Base-by-base conservation (phyloP, 768 basidiomycete species). In the Suillus lakei region DNA sequence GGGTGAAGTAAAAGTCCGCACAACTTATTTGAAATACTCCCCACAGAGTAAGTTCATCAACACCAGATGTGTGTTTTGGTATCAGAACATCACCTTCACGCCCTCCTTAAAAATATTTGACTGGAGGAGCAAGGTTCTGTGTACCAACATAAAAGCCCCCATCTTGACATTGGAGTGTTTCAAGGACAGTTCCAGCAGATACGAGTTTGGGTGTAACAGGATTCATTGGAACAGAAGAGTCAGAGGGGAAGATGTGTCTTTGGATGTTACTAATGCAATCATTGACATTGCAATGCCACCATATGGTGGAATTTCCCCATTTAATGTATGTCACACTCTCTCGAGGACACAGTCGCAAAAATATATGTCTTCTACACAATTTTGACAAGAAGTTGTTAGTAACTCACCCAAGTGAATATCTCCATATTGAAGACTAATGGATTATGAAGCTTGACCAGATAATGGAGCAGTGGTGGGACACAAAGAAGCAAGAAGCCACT, bases 271-370 rank as follows among this genome's bases (percentile, higher is more conserved):
- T n/a, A n/a, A n/a, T n/a, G n/a, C n/a, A n/a, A 48, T 48, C 12
- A 26, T 43, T 1, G 7, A 43, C 16, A 43, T 60, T n/a, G n/a
- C 58, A 15, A 64, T 61, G 54, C 78, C 77, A 8, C 81, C 78
- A 2, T 58, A 67, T 5, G 76, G 76, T 28, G 54, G 39, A 3
- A 69, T 81, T n/a, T 75, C 68, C 1, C 65, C 73, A 1, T 82
- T 82, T 73, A 82, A 61, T 76, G 21, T 81, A 81, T 63, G 78
- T 82, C 12, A 78, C 81, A 28, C 65, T 81, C n/a, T 82, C 79
- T 12, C 63, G 76, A 21, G 76, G 76, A 62, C 66, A 61, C 2
- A 75, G 76, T n/a, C 23, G 68, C 23, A 63, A 68, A 4, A 74
- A 65, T 1, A 77, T 79, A 5, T 63, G 73, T 6, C 61, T 79